Evolutionary conservation across 2,329 filamentous ascomycete genomes (phyloP).

Genomic region (Diplodia intermedia): DNA sequence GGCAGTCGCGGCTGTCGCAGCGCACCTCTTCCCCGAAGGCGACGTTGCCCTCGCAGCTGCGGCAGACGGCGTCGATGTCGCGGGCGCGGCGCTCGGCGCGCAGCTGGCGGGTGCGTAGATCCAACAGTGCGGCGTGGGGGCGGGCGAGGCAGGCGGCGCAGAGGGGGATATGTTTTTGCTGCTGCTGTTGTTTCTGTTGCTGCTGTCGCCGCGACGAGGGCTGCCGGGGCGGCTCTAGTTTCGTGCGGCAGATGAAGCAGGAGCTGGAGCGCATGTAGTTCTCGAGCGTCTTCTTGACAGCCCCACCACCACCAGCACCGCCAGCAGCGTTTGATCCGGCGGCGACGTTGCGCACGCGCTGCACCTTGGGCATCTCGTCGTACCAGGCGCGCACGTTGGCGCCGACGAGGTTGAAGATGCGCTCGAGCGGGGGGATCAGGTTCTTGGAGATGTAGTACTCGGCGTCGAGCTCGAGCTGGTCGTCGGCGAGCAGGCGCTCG

Average conservation of each 20-base stretch:
- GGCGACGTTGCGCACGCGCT: slow-evolving; percentile 70
- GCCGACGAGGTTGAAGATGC: slow-evolving; percentile 95
- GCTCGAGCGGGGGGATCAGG: slow-evolving; percentile 89
- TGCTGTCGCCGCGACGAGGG: slow-evolving; percentile 38
- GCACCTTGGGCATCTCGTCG: slow-evolving; percentile 93
- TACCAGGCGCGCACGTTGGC: slow-evolving; percentile 92
- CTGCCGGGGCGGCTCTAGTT: slow-evolving; percentile 51
- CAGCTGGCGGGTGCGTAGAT: slow-evolving; percentile 68
- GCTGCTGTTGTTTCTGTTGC: slow-evolving; percentile 32
- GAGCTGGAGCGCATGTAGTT: slow-evolving; percentile 85
- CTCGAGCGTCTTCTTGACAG: slow-evolving; percentile 77
- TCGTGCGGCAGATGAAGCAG: slow-evolving; percentile 77
- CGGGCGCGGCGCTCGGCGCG: slow-evolving; percentile 67
- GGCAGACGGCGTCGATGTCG: slow-evolving; percentile 75
- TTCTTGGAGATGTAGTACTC: slow-evolving; percentile 99
- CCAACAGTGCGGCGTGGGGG: slow-evolving; percentile 66
- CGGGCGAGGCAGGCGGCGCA: slow-evolving; percentile 65
- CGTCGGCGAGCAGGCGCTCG: slow-evolving; percentile 77
- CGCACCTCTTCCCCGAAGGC: slow-evolving; percentile 76
- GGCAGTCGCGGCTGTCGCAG: slow-evolving; percentile 91
- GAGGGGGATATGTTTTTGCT: slow-evolving; percentile 45
- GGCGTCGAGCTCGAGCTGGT: slow-evolving; percentile 82
- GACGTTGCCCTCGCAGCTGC: slow-evolving; percentile 73
- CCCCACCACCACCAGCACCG: slow-evolving; percentile 33
- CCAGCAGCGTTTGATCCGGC: background rate